Evolutionary conservation across 2,329 filamentous ascomycete genomes (phyloP).

Genomic region (Nemania sp.): DNA sequence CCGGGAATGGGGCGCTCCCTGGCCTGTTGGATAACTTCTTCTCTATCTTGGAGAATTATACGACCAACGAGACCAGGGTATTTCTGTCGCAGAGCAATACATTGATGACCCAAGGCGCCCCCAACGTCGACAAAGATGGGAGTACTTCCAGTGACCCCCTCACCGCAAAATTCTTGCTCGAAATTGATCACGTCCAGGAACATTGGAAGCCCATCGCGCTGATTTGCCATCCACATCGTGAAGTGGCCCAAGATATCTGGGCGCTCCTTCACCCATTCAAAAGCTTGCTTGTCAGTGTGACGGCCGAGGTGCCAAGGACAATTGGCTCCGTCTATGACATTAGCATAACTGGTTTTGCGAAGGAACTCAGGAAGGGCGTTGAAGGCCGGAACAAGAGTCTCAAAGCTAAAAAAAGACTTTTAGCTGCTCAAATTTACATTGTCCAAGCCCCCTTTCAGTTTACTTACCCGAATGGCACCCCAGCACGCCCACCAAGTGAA

Average conservation of each 20-base stretch:
- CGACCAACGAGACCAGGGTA: constrained; percentile 25
- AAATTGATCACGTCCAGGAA: constrained; percentile 29
- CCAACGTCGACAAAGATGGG: constrained; percentile 31
- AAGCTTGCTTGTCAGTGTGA: constrained; percentile 14
- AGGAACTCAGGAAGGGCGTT: constrained; percentile 26
- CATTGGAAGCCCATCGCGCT: constrained; percentile 25
- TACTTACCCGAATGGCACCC: constrained; percentile 26
- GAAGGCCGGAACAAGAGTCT: constrained; percentile 16
- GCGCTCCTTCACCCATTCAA: constrained; percentile 22
- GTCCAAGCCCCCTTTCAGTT: neutral
- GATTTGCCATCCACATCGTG: constrained; percentile 25
- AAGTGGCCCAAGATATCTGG: constrained; percentile 20
- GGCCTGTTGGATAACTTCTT: constrained; percentile 21
- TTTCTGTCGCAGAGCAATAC: constrained; percentile 20
- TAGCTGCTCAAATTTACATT: neutral
- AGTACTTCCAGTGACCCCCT: constrained; percentile 7
- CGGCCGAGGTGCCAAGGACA: constrained; percentile 28
- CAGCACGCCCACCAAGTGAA: constrained; percentile 2
- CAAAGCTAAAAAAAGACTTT: constrained; percentile 7
- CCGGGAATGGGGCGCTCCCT: constrained; percentile 18
- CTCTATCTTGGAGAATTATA: constrained; percentile 29
- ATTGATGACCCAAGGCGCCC: constrained; percentile 27
- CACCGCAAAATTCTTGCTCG: constrained; percentile 19
- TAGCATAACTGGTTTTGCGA: constrained; percentile 21
- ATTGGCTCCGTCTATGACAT: constrained; percentile 8